These are phyloP conservation scores for Adansonia gregorii DNA, from an alignment of 441 rosid species.

Conservation along the genomic window DNA sequence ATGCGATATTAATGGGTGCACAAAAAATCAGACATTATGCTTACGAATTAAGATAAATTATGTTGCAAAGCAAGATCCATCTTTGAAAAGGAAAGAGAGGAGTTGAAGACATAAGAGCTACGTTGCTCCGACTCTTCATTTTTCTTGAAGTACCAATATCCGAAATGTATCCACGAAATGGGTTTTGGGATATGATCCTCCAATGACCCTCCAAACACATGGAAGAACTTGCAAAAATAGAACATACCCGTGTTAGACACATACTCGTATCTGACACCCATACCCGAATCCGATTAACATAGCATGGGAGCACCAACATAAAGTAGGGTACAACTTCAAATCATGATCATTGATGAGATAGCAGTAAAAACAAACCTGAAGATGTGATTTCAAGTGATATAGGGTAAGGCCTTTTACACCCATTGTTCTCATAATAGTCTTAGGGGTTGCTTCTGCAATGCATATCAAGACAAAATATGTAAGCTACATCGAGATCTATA, in stretches of 20 bases:
- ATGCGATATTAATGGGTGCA: background rate
- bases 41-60: background rate
- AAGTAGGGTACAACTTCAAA: background rate
- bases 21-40: background rate
- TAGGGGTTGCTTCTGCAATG: conserved; percentile 88
- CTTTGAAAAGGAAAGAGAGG: conserved; percentile 7
- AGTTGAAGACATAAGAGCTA: background rate
- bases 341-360: conserved; percentile 14
- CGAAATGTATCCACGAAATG: too few relatives aligned
- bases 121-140: too few relatives aligned
- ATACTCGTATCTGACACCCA: too few relatives aligned
- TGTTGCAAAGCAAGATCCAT: background rate
- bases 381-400: conserved; percentile 91
- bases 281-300: too few relatives aligned
- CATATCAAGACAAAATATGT: conserved; percentile 22
- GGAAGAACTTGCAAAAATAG: too few relatives aligned
- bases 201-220: too few relatives aligned
- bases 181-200: too few relatives aligned
- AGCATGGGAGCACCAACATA: background rate
- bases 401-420: conserved; percentile 96
- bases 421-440: conserved; percentile 93
- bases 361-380: conserved; percentile 63
- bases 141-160: too few relatives aligned
- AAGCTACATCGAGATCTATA: conserved; percentile 7
- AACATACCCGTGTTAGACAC: too few relatives aligned